Conservation (phyloP, 139 green algal genomes). For the Chlamydomonas eustigma region DNA sequence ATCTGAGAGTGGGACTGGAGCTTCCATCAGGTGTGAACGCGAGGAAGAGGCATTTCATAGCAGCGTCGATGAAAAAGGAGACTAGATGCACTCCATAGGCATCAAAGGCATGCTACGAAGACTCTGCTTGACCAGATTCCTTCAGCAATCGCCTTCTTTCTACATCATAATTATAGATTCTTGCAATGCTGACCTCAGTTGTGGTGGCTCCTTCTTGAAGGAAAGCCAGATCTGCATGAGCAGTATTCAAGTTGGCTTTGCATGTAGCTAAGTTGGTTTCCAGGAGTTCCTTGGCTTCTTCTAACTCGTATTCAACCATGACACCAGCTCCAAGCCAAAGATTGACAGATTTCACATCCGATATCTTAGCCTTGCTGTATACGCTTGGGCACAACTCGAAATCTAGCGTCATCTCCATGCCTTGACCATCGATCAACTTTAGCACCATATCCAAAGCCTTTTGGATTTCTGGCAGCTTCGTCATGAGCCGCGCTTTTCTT, state of each 20-base stretch:
- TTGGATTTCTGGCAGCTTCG: conserved; percentile 55
- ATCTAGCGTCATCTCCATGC: conserved; percentile 35
- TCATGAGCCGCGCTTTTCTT: conserved; percentile 32
- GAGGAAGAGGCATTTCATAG: too few species aligned
- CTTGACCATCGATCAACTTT: conserved; percentile 24
- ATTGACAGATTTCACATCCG: conserved; percentile 50
- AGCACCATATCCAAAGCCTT: conserved; percentile 55
- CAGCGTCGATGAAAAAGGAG: too few species aligned
- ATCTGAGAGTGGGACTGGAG: too few species aligned
- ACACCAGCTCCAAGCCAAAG: conserved; percentile 77
- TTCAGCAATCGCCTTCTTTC: not conserved
- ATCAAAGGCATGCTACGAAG: too few species aligned
- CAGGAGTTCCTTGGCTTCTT: conserved; percentile 59
- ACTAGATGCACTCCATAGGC: too few species aligned
- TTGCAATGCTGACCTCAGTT: conserved; percentile 17
- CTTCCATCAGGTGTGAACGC: too few species aligned
- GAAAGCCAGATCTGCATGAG: conserved; percentile 20
- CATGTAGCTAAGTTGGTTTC: conserved; percentile 47
- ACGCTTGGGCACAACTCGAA: conserved; percentile 62
- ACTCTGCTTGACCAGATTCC: not conserved
- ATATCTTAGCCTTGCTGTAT: conserved; percentile 49
- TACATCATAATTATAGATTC: conserved; percentile 10
- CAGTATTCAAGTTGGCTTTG: conserved; percentile 36
- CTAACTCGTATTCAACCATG: conserved; percentile 74
- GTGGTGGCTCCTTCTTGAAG: conserved; percentile 14